Base-by-base conservation (phyloP, 805 yeast genomes). In the Debaryomyces prosopidis region DNA sequence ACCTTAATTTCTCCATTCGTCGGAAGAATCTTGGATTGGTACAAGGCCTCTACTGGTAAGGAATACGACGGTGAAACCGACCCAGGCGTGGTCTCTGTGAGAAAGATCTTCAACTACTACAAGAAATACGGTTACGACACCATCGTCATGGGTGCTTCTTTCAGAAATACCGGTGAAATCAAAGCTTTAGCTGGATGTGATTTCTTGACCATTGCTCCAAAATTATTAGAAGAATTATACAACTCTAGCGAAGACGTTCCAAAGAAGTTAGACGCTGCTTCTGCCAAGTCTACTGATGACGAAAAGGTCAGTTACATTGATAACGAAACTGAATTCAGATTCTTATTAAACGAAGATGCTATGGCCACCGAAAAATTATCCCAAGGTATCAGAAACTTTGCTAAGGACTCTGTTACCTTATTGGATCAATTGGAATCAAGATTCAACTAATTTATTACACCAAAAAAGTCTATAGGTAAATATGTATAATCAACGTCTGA, bases 61-160 rank as follows among this genome's bases (percentile, higher is more conserved):
- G 77, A 82, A 46, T 92, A 89, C 82, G 75, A 81, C 43, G 78
- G 80, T 57, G 88, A 80, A 60, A 76, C 82, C 55, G 98, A 94
- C 74, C 99, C 99, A 57, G 99, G 99, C 86, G 98, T 94, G 51
- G 42, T 76, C 42, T 89, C 97, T 36, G 99, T 94, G 60, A 85
- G 84, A 73, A 68, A 66, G 51, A 94, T 94, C 72, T 94, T 70
- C 88, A 87, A 91, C 87, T 94, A 94, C 84, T 94, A 94, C 87
- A 94, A 94, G 85, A 92, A 92, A 78, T 89, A 72, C 73, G 92
- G 85, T 60, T 94, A 94, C 84, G 81, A 92, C 63, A 94, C 99
- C 70, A 91, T 94, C 67, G 98, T 94, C 66, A 94, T 94, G 99
- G 99, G 99, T 75, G 99, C 99, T 49, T 92, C 98, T 49, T 92